phyloP scores from a whole-genome alignment of 257 asterid genomes.

The Salvia rosmarinus region DNA sequence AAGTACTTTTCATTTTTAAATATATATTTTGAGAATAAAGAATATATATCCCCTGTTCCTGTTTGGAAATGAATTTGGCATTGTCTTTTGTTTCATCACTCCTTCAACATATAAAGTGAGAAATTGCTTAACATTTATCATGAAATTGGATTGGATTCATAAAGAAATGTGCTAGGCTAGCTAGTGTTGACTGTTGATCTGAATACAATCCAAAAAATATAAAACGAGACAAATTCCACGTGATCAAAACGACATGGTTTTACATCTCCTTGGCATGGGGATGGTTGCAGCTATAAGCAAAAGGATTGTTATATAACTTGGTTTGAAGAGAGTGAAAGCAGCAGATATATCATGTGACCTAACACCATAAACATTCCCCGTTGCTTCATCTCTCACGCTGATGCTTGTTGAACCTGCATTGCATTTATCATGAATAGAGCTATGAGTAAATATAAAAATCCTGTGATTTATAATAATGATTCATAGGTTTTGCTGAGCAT shows the following conservation, averaged over 20 bases:
- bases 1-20: too few relatives aligned
- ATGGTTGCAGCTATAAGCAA: conserved; percentile 36
- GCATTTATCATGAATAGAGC: not conserved
- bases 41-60: too few relatives aligned
- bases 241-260: too few relatives aligned
- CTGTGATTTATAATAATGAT: not conserved
- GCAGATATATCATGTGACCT: conserved; percentile 61
- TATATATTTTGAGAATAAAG: too few relatives aligned
- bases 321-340: conserved; percentile 36
- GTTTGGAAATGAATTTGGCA: too few relatives aligned
- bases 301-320: conserved; percentile 41
- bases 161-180: not conserved
- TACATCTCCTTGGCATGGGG: not conserved
- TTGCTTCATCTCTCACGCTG: conserved; percentile 65
- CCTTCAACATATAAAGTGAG: too few relatives aligned
- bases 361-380: conserved; percentile 57
- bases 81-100: too few relatives aligned
- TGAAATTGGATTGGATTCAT: not conserved
- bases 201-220: too few relatives aligned
- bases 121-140: not conserved
- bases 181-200: not conserved
- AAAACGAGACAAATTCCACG: too few relatives aligned
- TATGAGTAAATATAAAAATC: not conserved
- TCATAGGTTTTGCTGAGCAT: too few relatives aligned
- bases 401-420: conserved; percentile 67